Evolutionary conservation across 2,329 filamentous ascomycete species (phyloP).

Genomic region (Dendryphion nanum): DNA sequence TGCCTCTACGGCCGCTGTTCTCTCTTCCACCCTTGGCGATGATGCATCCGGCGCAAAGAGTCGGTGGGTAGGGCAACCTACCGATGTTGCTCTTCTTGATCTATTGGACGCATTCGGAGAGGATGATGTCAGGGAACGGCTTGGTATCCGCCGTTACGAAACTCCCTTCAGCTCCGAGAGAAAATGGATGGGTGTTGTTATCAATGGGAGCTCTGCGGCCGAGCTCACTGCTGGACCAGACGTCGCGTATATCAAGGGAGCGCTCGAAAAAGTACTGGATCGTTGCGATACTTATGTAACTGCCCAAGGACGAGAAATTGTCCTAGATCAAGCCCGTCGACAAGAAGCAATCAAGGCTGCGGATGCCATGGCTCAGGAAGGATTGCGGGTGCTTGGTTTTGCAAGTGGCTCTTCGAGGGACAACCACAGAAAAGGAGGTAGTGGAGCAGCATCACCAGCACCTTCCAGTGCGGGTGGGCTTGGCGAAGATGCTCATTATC

Average conservation of each 20-base stretch:
- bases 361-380: constrained; percentile 82
- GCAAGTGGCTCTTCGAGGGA: constrained; percentile 69
- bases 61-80: constrained; percentile 94
- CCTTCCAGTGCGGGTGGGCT: constrained; percentile 14
- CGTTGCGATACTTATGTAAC: constrained; percentile 90
- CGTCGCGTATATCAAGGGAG: constrained; percentile 92
- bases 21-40: constrained; percentile 77
- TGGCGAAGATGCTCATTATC: constrained; percentile 72
- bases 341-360: constrained; percentile 76
- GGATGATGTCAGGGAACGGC: constrained; percentile 82
- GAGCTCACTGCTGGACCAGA: constrained; percentile 62
- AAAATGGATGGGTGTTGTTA: constrained; percentile 98
- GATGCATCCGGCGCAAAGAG: constrained; percentile 68
- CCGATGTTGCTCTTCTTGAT: constrained; percentile 95
- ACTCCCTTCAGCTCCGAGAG: constrained; percentile 95
- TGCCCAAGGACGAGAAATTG: constrained; percentile 79
- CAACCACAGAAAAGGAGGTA: constrained; percentile 24
- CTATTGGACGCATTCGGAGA: constrained; percentile 87
- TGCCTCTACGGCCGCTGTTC: constrained; percentile 70
- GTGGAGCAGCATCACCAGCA: constrained; percentile 30
- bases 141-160: constrained; percentile 79
- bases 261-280: constrained; percentile 80
- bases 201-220: constrained; percentile 53
- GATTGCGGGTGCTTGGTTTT: constrained; percentile 87
- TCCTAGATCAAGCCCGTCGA: constrained; percentile 73